Evolutionary conservation across 441 rosid genomes (phyloP), one percentile per base, ranked within the genome.

Genomic region (Breynia disticha): DNA sequence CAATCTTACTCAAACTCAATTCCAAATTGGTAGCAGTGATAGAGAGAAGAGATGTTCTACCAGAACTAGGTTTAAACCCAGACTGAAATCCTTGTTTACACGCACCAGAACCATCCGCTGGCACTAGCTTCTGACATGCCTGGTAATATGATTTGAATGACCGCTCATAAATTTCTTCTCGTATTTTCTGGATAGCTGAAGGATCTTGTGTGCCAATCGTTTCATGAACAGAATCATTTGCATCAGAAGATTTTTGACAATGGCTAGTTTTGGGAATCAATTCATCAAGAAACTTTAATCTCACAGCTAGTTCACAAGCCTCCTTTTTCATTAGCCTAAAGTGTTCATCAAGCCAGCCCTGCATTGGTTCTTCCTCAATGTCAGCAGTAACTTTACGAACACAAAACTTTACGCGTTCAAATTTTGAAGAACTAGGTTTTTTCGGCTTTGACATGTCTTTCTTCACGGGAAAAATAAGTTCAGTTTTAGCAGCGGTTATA

Each of bases 311-410:
- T 76, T 95, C 99, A 70, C 76, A 67, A 28, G 97, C 97, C 78
- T 84, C 95, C 35, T 76, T 84, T 71, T 84, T 95, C 83, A 83
- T 70, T 71, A 95, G 76, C 48, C 69, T 80, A 72, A 81, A 90
- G 65, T 84, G 98, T 70, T 95, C 97, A 74, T 90, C 99, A 78
- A 90, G 97, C 99, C 99, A 95, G 41, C 99, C 99, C 70, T 90
- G 98, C 52, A 95, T 58, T 20, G 99, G 98, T 70, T 95, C 99
- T 73, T 95, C 99, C 78, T 95, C 99, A 45, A 95, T 90, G 73
- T 95, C 97, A 70, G 82, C 90, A 35, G 79, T 81, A 43, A 95
- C 67, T 61, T 76, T 87, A 50, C 95, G 94, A 63, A 95, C 68
- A 64, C 75, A 74, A 61, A 95, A 77, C 73, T 77, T 90, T 48